Evolutionary conservation across 306 rosid species (phyloP).

Genomic region (Glycyrrhiza uralensis): DNA sequence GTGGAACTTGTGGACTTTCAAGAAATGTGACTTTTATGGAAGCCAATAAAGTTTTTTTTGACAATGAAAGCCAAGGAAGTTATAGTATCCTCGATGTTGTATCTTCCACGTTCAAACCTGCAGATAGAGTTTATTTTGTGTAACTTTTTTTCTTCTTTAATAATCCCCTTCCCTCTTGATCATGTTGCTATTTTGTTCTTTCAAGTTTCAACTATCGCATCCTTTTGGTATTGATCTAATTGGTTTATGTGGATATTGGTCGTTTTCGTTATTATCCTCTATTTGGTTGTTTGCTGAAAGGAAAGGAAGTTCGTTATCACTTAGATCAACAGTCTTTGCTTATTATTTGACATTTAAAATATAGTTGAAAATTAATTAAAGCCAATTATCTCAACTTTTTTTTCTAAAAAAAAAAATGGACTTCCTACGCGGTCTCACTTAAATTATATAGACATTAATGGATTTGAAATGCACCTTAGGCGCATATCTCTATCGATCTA

Average conservation of each 20-base stretch:
- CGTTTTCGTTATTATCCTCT: neutral
- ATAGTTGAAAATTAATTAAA: no score
- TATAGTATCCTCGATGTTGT: neutral
- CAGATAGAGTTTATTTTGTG: neutral
- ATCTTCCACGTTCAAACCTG: neutral
- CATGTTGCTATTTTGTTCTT: neutral
- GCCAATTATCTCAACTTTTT: no score
- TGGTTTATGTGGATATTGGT: neutral
- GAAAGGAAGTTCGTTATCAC: no score
- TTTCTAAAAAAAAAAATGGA: no score
- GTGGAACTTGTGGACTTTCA: neutral
- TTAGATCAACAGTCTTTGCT: no score
- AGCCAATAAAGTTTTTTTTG: neutral
- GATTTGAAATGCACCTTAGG: conserved; percentile 20
- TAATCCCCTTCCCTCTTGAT: neutral
- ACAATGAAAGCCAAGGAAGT: no score
- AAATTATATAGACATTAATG: no score
- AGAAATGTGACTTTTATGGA: neutral
- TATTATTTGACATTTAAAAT: no score
- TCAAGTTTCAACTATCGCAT: neutral
- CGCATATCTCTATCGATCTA: conserved; percentile 8
- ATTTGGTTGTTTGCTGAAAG: no score
- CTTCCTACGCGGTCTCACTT: no score
- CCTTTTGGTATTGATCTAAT: neutral
- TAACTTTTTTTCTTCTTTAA: neutral